Base-by-base conservation (phyloP, 768 basidiomycete genomes). In the Amanita polypyramis region DNA sequence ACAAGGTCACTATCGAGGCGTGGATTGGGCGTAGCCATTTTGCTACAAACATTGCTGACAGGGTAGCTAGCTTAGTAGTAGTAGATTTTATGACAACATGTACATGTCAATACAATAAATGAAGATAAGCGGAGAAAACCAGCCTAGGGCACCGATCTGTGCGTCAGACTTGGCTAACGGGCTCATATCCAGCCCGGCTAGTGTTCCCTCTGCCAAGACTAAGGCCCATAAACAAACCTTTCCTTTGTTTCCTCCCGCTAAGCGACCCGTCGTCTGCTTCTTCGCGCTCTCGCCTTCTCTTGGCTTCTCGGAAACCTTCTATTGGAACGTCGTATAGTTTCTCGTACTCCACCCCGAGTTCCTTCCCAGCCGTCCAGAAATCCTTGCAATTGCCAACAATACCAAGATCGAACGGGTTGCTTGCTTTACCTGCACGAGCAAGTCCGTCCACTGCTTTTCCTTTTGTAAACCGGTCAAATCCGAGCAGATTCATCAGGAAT, bases 361-460 rank as follows among this genome's bases (percentile, higher is more conserved):
- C 87, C 51, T 72, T 72, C 19, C 93, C 90, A 48, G 76, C 76
- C 42, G 80, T 79, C 95, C 95, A 99, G 65, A 99, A 98, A 69
- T 99, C 95, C 57, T 76, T 79, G 62, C 91, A 94, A 60, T 94
- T 94, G 49, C 72, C 70, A 15, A 76, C 65, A 12, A 85, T 39
- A 2, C 94, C 94, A 17, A 87, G 56, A 64, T 96, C 91, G 62
- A 98, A 99, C 34, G 95, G 96, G 65, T 98, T 98, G 45, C 77
- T 74, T 32, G 86, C 83, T 48, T 76, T 81, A 5, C 79, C 70
- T 1, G 88, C 83, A 20, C 81, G 72, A 41, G 82, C 77, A 47
- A 98, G 80, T 19, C 94, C 93, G 55, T 88, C 81, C 6, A 85
- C 85, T 0, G 92, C 93, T 54, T 82, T 83, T 19, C 92, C 92